Conservation (phyloP, 345 rosid species). For the Bruguiera parviflora region DNA sequence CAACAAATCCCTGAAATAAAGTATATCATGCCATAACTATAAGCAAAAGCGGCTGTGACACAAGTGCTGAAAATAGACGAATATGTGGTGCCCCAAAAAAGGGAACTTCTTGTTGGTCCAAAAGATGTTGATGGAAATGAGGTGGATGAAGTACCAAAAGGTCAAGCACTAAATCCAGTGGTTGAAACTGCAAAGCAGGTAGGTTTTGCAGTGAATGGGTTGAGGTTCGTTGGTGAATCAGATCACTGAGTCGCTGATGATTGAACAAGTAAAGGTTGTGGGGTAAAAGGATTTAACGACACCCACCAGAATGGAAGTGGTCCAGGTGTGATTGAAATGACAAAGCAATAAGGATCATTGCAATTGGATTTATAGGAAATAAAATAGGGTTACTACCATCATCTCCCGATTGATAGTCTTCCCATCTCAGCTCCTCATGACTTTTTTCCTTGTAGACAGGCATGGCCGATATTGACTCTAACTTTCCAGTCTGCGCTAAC, state of each 20-base stretch:
- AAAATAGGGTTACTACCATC: too few species aligned
- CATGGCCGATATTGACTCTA: slow-evolving; percentile 93
- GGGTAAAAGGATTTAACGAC: slow-evolving; percentile 49
- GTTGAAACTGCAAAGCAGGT: slow-evolving; percentile 32
- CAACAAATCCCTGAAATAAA: not conserved
- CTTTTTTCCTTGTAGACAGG: too few species aligned
- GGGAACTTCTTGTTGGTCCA: slow-evolving; percentile 40
- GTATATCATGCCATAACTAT: too few species aligned
- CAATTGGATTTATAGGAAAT: too few species aligned
- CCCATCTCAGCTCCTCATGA: too few species aligned
- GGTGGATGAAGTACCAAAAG: slow-evolving; percentile 31
- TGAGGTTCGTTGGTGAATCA: slow-evolving; percentile 30
- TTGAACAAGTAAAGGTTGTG: slow-evolving; percentile 43
- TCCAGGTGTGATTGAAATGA: too few species aligned
- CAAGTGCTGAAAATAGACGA: slow-evolving; percentile 47
- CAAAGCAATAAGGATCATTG: too few species aligned
- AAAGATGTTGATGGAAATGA: slow-evolving; percentile 53
- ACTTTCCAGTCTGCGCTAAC: slow-evolving; percentile 50
- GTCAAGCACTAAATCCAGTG: slow-evolving; percentile 35
- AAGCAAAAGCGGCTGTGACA: slow-evolving; percentile 31
- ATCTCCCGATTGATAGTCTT: too few species aligned
- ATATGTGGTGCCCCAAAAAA: slow-evolving; percentile 46
- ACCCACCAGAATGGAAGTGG: slow-evolving; percentile 58
- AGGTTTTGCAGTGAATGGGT: slow-evolving; percentile 52
- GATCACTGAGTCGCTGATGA: slow-evolving; percentile 56